Conservation (phyloP, 139 green algal species). For the Microglena sp. region DNA sequence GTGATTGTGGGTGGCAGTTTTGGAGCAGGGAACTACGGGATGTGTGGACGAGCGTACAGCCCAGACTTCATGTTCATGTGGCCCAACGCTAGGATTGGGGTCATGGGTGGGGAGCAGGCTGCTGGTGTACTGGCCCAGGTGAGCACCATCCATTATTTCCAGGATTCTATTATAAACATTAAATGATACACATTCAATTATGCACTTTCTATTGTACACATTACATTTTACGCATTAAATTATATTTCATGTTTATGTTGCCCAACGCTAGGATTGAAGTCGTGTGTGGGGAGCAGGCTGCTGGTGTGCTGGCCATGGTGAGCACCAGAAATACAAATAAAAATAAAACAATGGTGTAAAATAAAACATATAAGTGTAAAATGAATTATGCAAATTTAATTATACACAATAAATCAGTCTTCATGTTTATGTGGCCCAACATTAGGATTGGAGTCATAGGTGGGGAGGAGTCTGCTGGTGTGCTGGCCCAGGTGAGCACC, state of each 20-base stretch:
- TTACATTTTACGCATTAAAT: too few species aligned
- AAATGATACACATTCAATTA: neutral
- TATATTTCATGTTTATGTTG: slow-evolving; percentile 91
- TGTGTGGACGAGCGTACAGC: slow-evolving; percentile 88
- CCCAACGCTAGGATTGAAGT: slow-evolving; percentile 86
- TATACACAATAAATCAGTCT: too few species aligned
- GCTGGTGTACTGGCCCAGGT: slow-evolving; percentile 63
- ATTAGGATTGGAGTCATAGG: slow-evolving; percentile 86
- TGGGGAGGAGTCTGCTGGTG: neutral
- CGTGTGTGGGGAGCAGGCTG: slow-evolving; percentile 85
- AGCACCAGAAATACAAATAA: too few species aligned
- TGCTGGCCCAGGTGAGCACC: neutral
- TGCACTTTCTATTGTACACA: neutral
- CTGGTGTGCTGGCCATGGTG: slow-evolving; percentile 60
- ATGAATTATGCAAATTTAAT: too few species aligned
- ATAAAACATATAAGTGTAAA: too few species aligned
- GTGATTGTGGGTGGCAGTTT: slow-evolving; percentile 80
- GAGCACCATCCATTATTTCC: slow-evolving; percentile 5
- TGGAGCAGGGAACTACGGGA: slow-evolving; percentile 94
- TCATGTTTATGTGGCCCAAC: slow-evolving; percentile 94
- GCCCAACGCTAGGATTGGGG: slow-evolving; percentile 83
- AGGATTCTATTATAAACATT: neutral
- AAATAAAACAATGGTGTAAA: too few species aligned
- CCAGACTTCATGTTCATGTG: slow-evolving; percentile 92
- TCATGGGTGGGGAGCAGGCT: slow-evolving; percentile 88